Evolutionary conservation across 2,329 filamentous ascomycete genomes (phyloP).

Genomic region (Pseudogymnoascus sp.): DNA sequence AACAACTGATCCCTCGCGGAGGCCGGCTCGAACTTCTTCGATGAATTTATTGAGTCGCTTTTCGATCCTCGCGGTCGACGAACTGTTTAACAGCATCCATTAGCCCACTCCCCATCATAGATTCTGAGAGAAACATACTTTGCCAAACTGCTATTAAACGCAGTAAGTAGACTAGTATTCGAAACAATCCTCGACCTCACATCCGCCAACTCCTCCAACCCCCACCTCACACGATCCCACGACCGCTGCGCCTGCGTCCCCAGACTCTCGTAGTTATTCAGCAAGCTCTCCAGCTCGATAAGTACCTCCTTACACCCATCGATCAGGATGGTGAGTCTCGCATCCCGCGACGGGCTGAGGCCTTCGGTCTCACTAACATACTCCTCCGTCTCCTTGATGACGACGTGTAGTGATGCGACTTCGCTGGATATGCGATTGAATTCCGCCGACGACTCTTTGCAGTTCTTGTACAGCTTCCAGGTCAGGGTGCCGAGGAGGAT

Average conservation of each 20-base stretch:
- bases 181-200: constrained; percentile 22
- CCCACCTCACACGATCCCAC: constrained; percentile 26
- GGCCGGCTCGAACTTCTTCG: constrained; percentile 22
- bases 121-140: constrained; percentile 17
- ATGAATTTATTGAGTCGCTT: constrained; percentile 23
- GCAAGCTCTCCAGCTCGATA: constrained; percentile 21
- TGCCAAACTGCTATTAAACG: constrained; percentile 22
- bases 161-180: constrained; percentile 22
- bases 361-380: constrained; percentile 18
- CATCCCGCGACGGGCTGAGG: constrained; percentile 18
- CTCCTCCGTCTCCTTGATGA: constrained; percentile 25
- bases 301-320: constrained; percentile 19
- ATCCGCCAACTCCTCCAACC: constrained; percentile 23
- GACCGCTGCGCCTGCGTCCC: constrained; percentile 24
- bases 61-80: constrained; percentile 22
- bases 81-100: constrained; percentile 16
- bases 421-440: constrained; percentile 22
- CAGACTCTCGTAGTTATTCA: constrained; percentile 22
- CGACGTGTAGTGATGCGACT: constrained; percentile 23
- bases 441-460: constrained; percentile 25
- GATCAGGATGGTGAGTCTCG: constrained; percentile 18
- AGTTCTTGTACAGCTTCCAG: constrained; percentile 24
- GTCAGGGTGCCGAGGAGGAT: constrained; percentile 9
- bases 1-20: constrained; percentile 24
- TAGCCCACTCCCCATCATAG: background rate